phyloP scores from a whole-genome alignment of 345 rosid genomes.

The Schrenkiella parvula region DNA sequence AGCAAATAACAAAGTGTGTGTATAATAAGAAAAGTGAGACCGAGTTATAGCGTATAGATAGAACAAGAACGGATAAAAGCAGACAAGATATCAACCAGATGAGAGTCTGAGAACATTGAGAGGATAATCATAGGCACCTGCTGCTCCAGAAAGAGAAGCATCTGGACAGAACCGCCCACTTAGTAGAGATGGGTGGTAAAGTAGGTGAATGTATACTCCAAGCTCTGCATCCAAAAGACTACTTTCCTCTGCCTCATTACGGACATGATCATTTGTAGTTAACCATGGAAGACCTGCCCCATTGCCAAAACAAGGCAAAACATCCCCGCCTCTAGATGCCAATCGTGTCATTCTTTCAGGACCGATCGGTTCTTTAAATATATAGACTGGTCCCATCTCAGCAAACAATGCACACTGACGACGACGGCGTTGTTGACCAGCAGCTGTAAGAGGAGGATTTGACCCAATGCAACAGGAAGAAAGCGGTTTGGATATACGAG shows the following conservation, averaged over 20 bases:
- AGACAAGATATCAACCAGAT: too few relatives aligned
- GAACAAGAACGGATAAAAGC: too few relatives aligned
- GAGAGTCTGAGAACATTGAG: too few relatives aligned
- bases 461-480: slow-evolving; percentile 97
- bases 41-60: too few relatives aligned
- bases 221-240: slow-evolving; percentile 79
- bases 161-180: slow-evolving; percentile 95
- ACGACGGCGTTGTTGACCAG: slow-evolving; percentile 91
- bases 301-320: slow-evolving; percentile 74
- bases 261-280: slow-evolving; percentile 64
- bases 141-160: slow-evolving; percentile 83
- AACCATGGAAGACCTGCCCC: slow-evolving; percentile 96
- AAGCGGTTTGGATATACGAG: slow-evolving; percentile 87
- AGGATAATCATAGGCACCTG: slow-evolving; percentile 51
- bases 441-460: slow-evolving; percentile 82
- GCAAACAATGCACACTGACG: slow-evolving; percentile 97
- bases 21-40: too few relatives aligned
- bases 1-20: too few relatives aligned
- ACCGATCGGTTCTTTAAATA: slow-evolving; percentile 92
- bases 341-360: slow-evolving; percentile 80
- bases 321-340: slow-evolving; percentile 93
- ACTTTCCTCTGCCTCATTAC: slow-evolving; percentile 61
- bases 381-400: slow-evolving; percentile 95
- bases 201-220: slow-evolving; percentile 72
- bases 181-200: slow-evolving; percentile 84